phyloP scores from a whole-genome alignment of 164 flowering plant species.

The Litsea cubeba region DNA sequence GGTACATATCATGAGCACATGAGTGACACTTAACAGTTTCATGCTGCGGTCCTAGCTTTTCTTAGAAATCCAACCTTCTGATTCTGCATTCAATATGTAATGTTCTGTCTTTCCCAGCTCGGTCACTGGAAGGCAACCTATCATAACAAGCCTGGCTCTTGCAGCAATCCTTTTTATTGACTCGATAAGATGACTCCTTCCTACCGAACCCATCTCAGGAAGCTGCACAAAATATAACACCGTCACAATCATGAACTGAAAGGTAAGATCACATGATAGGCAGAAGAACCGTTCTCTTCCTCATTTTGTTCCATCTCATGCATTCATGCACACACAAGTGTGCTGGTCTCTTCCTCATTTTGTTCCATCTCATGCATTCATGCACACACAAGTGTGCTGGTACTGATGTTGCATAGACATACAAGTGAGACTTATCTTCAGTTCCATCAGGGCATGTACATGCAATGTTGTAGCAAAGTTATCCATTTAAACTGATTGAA shows the following conservation, averaged over 20 bases:
- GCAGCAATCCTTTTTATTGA: slow-evolving; percentile 49
- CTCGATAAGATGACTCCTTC: slow-evolving; percentile 21
- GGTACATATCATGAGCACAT: not conserved
- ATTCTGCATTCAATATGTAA: slow-evolving; percentile 40
- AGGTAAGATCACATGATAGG: not conserved
- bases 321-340: not conserved
- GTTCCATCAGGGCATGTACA: not conserved
- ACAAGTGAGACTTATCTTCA: not conserved
- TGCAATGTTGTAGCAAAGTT: not conserved
- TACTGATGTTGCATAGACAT: not conserved
- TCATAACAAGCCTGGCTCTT: slow-evolving; percentile 54
- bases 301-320: not conserved
- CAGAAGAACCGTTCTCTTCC: not conserved
- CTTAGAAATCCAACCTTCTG: slow-evolving; percentile 48
- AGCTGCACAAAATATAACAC: slow-evolving; percentile 27
- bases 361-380: too few species aligned
- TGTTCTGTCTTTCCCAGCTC: slow-evolving; percentile 59
- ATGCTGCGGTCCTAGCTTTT: not conserved
- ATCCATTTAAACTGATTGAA: not conserved
- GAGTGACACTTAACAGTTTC: not conserved
- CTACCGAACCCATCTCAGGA: slow-evolving; percentile 27
- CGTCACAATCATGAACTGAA: not conserved
- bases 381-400: too few species aligned
- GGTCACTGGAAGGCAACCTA: slow-evolving; percentile 47
- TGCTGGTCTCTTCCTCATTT: too few species aligned